Conservation (phyloP, 371 early-diverging fungal genomes). For the Mortierella sp. region DNA sequence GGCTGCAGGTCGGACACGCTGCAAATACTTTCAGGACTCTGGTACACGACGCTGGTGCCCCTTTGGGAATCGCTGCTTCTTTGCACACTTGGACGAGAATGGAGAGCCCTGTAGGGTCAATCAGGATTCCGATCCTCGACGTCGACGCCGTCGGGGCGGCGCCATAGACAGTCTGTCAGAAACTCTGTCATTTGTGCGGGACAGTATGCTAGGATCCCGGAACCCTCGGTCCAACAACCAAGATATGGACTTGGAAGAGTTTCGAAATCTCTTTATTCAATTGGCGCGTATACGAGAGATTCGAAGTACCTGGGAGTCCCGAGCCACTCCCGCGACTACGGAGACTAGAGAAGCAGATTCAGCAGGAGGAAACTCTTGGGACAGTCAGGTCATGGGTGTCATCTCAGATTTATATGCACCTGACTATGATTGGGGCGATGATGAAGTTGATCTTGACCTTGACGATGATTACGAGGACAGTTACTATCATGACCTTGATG, state of each 20-base stretch:
- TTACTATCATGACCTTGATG: conserved; percentile 10
- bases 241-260: not conserved
- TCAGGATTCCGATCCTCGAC: conserved; percentile 34
- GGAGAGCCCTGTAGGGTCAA: conserved; percentile 42
- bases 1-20: conserved; percentile 31
- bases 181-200: too few relatives aligned
- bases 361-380: too few relatives aligned
- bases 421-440: not conserved
- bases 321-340: too few relatives aligned
- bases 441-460: not conserved
- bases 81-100: conserved; percentile 53
- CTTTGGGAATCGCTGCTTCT: conserved; percentile 58
- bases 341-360: too few relatives aligned
- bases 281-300: too few relatives aligned
- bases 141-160: not conserved
- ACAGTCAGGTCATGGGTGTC: too few relatives aligned
- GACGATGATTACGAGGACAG: not conserved
- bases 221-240: too few relatives aligned
- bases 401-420: too few relatives aligned
- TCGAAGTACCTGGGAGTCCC: too few relatives aligned
- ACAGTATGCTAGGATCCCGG: too few relatives aligned
- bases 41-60: conserved; percentile 51
- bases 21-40: conserved; percentile 54
- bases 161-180: too few relatives aligned
- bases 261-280: not conserved